A percentile compares a stretch with the other conserved stretches of the same genome.
phyloP scores from a whole-genome alignment of 2,329 filamentous ascomycete species.

The Passalora sequoiae region DNA sequence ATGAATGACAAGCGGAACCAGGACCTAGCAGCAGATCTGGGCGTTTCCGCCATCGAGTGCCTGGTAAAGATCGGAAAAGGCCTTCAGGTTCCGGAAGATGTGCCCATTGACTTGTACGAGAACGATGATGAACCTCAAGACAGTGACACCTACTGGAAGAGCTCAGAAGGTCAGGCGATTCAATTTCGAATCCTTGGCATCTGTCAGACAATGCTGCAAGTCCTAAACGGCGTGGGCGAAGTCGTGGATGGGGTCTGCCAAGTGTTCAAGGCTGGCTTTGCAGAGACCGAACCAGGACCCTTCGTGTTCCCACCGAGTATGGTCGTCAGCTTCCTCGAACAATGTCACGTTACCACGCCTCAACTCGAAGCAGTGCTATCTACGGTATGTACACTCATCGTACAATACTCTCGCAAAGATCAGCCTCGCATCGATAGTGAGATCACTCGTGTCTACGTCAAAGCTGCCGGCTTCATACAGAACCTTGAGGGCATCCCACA shows the following conservation, averaged over 20 bases:
- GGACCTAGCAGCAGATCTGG: conserved; percentile 42
- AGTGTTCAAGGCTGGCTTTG: conserved; percentile 68
- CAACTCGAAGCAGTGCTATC: conserved; percentile 64
- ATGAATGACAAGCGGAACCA: conserved; percentile 34
- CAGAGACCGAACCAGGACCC: conserved; percentile 66
- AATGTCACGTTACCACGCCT: conserved; percentile 54
- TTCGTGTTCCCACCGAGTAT: conserved; percentile 67
- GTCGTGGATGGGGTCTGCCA: conserved; percentile 67
- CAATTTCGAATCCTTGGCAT: conserved; percentile 48
- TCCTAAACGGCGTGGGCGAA: conserved; percentile 59
- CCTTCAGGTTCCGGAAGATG: conserved; percentile 63
- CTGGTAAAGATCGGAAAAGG: conserved; percentile 66
- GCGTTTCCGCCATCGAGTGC: conserved; percentile 58
- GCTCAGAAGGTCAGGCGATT: conserved; percentile 45
- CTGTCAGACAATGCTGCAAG: conserved; percentile 47
- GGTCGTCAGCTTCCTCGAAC: conserved; percentile 58
- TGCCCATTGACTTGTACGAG: conserved; percentile 61
- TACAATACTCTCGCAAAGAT: conserved; percentile 35
- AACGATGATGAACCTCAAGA: conserved; percentile 33
- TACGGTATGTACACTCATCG: conserved; percentile 64
- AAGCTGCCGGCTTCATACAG: conserved; percentile 59
- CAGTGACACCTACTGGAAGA: conserved; percentile 45
- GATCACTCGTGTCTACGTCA: conserved; percentile 52
- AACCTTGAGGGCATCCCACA: conserved; percentile 56
- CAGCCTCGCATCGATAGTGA: conserved; percentile 45